Base-by-base conservation (phyloP, 306 rosid species). In the Dicorynia guianensis region DNA sequence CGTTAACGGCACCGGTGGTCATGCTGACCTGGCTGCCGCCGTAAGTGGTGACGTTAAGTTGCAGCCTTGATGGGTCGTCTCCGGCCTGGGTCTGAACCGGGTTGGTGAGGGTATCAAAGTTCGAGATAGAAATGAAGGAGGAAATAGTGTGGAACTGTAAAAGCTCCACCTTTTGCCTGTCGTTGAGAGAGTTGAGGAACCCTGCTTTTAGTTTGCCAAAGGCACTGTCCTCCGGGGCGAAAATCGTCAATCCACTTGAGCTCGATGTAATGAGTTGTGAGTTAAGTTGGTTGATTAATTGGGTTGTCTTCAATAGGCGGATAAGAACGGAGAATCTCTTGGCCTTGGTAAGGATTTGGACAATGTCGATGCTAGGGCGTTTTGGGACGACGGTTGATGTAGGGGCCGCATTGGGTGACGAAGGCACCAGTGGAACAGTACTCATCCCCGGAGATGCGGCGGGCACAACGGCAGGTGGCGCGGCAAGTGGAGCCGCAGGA, bases 21-120 rank as follows among this genome's bases (percentile, higher is more conserved):
- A 87, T 79, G 73, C 82, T 84, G n/a, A 84, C 84, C 11, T 71
- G 59, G 71, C 25, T 78, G 34, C 88, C 86, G 1, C 79, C 55
- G 33, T 76, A 63, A 0, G 77, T 79, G 42, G 86, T 87, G 44
- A 84, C 71, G 61, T 87, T 87, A 3, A 87, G 69, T 0, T 87
- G 90, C 48, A 64, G 82, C 56, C 85, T 86, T 11, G 54, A 34
- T 39, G 81, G 36, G 49, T 76, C 63, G 1, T 82, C 88, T n/a
- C 89, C 86, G 20, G 87, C 91, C 67, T 87, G 87, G 2, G 91
- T 87, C 14, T 73, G 65, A 18, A 87, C 79, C 1, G 91, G 91
- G 76, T 87, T 87, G 65, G 85, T 87, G 14, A 84, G 71, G 7
- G 91, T 84, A 44, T 87, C 85, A 61, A 87, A 87, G 80, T 81